These are phyloP conservation scores for Graphilbum ipis-grandicollis DNA, from an alignment of 2,329 filamentous ascomycete species.

Conservation along the genomic window DNA sequence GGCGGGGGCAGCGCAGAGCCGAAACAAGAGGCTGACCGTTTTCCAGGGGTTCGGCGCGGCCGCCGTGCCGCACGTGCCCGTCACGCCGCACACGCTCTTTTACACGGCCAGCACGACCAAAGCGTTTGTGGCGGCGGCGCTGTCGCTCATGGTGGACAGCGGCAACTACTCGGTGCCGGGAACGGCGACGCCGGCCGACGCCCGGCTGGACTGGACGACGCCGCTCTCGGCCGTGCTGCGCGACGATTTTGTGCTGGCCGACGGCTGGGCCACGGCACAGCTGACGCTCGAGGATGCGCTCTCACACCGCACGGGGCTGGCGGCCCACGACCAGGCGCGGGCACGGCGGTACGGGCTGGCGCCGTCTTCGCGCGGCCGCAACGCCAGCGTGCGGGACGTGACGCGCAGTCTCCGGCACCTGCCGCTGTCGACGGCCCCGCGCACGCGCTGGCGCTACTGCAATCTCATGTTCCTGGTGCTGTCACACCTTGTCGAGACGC, in stretches of 20 bases:
- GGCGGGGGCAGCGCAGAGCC: no score
- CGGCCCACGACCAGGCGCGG: constrained; percentile 21
- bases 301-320: constrained; percentile 31
- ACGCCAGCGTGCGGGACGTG: constrained; percentile 17
- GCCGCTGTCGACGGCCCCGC: constrained; percentile 19
- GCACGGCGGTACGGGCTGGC: constrained; percentile 11
- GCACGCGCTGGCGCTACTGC: constrained; percentile 28
- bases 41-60: constrained; percentile 25
- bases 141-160: constrained; percentile 28
- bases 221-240: constrained; percentile 26
- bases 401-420: constrained; percentile 24
- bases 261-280: constrained; percentile 21
- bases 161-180: constrained; percentile 15
- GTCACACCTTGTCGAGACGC: constrained; percentile 25
- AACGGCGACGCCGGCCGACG: not conserved
- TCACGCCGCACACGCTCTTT: constrained; percentile 30
- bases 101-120: constrained; percentile 37
- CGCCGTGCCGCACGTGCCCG: constrained; percentile 18
- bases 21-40: no score
- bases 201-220: constrained; percentile 25
- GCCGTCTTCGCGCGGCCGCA: constrained; percentile 15
- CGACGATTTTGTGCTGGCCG: constrained; percentile 27
- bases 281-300: constrained; percentile 35
- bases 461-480: constrained; percentile 34
- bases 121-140: constrained; percentile 29